phyloP scores from a whole-genome alignment of 495 filamentous ascomycete species.

The Podospora tetraspora region DNA sequence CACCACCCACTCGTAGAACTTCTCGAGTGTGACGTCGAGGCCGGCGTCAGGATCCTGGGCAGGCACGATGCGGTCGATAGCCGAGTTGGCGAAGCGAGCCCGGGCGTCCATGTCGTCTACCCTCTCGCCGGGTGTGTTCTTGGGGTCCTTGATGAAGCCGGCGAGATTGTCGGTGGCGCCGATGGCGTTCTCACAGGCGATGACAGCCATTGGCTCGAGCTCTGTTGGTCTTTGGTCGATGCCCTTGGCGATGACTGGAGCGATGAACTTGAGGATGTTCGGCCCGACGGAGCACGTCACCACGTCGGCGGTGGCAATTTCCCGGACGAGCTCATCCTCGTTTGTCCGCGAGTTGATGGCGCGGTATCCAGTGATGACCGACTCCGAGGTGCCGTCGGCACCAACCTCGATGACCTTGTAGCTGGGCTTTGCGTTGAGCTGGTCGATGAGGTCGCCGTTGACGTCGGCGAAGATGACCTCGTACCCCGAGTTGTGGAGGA shows the following conservation, averaged over 20 bases:
- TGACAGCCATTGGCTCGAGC: conserved; percentile 72
- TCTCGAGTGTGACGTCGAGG: conserved; percentile 90
- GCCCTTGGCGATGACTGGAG: conserved; percentile 86
- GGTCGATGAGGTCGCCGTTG: conserved; percentile 72
- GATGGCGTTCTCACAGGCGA: conserved; percentile 97
- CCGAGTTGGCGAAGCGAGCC: conserved; percentile 87
- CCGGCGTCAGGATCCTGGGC: conserved; percentile 72
- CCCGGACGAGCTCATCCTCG: conserved; percentile 69
- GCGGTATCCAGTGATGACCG: conserved; percentile 85
- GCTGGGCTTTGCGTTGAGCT: conserved; percentile 64
- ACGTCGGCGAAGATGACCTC: conserved; percentile 96
- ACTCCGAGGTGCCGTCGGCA: conserved; percentile 70
- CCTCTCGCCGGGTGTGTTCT: conserved; percentile 56
- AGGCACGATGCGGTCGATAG: conserved; percentile 96
- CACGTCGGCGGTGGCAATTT: conserved; percentile 79
- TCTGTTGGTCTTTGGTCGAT: conserved; percentile 64
- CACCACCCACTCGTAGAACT: conserved; percentile 98
- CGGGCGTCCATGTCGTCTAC: conserved; percentile 56
- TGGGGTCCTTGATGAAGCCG: conserved; percentile 67
- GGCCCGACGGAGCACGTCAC: conserved; percentile 97
- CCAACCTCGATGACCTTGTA: conserved; percentile 94
- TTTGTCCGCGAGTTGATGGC: conserved; percentile 90
- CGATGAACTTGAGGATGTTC: conserved; percentile 92
- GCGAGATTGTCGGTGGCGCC: conserved; percentile 80
- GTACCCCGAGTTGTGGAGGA: conserved; percentile 81